phyloP scores from a whole-genome alignment of 331 rosid species.

The Acacia pycnantha region DNA sequence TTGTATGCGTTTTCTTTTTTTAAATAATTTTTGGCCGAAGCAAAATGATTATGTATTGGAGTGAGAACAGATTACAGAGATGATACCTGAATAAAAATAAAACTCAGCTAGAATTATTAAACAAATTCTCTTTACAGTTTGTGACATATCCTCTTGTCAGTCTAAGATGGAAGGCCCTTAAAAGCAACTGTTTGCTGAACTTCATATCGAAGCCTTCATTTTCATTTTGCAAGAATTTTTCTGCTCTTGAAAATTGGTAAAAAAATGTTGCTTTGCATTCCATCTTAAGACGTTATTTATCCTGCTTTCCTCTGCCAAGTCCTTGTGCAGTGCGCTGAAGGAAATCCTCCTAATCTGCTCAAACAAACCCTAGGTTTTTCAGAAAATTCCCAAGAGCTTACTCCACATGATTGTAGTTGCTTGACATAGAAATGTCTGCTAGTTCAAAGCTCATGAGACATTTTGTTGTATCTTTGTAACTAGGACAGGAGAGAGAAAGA shows the following conservation, averaged over 20 bases:
- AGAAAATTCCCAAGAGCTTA: not conserved
- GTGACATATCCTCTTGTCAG: not conserved
- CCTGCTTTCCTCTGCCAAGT: not conserved
- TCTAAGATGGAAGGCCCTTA: not conserved
- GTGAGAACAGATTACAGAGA: not conserved
- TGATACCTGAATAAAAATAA: not conserved
- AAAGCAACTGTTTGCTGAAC: not conserved
- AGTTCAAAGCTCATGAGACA: not conserved
- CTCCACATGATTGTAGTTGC: not conserved
- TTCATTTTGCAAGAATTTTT: slow-evolving; percentile 18
- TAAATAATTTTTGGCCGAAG: not conserved
- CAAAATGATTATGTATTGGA: slow-evolving; percentile 1
- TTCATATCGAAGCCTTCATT: not conserved
- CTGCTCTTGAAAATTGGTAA: not conserved
- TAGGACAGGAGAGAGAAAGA: too few relatives aligned
- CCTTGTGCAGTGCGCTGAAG: not conserved
- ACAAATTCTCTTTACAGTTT: not conserved
- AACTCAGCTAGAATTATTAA: slow-evolving; percentile 10
- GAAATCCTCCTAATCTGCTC: not conserved
- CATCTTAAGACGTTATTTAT: not conserved
- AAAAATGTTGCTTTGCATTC: not conserved
- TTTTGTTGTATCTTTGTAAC: too few relatives aligned
- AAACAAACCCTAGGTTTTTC: not conserved
- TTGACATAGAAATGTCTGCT: not conserved
- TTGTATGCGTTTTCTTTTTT: not conserved